These are phyloP conservation scores for Wallacemonas sp. DNA, from an alignment of 208 protist species.

Conservation along the genomic window DNA sequence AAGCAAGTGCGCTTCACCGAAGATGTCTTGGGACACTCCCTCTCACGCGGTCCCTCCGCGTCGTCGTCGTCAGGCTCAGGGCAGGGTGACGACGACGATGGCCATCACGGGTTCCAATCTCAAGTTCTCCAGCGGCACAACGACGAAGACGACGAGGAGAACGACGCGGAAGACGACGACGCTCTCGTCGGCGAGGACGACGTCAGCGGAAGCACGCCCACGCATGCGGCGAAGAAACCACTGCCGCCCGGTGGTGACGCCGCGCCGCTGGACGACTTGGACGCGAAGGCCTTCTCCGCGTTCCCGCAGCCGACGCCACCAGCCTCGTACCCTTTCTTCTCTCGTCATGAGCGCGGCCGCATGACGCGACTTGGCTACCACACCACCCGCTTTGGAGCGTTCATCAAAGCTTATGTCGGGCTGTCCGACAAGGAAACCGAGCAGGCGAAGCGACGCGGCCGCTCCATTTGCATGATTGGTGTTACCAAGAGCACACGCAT, in stretches of 20 bases:
- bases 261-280: constrained; percentile 3
- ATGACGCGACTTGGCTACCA: constrained; percentile 52
- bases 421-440: constrained; percentile 47
- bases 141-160: constrained; percentile 7
- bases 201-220: no score
- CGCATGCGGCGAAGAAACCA: no score
- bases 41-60: background rate
- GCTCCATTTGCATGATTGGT: constrained; percentile 67
- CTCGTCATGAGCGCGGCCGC: background rate
- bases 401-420: constrained; percentile 71
- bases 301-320: constrained; percentile 25
- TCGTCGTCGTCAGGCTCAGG: background rate
- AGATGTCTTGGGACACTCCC: background rate
- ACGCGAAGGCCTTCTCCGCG: constrained; percentile 5
- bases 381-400: constrained; percentile 59
- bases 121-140: constrained; percentile 19
- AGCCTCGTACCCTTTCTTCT: constrained; percentile 15
- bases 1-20: constrained; percentile 3
- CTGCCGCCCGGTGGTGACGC: no score
- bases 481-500: constrained; percentile 25
- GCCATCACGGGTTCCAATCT: constrained; percentile 37
- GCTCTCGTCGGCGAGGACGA: no score
- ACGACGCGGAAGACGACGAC: constrained; percentile 4
- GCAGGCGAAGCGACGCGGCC: constrained; percentile 45
- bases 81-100: constrained; percentile 11